These are phyloP conservation scores for Fusarium sp. DNA, from an alignment of 2,329 filamentous ascomycete genomes.

Conservation along the genomic window DNA sequence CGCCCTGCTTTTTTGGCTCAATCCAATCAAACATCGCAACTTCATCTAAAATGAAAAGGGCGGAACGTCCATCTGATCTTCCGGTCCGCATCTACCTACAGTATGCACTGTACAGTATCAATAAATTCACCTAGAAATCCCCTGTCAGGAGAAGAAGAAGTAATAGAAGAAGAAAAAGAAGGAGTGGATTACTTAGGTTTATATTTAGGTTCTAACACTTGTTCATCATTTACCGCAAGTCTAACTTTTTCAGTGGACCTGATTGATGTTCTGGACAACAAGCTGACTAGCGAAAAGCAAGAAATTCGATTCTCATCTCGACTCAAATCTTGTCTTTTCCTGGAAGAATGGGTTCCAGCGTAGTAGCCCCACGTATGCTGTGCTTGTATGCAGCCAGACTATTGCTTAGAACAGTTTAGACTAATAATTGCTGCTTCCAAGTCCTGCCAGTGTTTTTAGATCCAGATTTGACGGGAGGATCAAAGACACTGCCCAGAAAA, in stretches of 20 bases:
- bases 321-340: neutral
- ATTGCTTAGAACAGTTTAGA: constrained; percentile 27
- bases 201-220: constrained; percentile 31
- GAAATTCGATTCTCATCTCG: constrained; percentile 9
- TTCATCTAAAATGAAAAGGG: constrained; percentile 15
- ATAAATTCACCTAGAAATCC: constrained; percentile 8
- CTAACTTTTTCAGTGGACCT: neutral
- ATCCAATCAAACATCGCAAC: constrained; percentile 31
- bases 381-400: constrained; percentile 19
- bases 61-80: constrained; percentile 29
- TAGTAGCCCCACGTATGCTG: constrained; percentile 23
- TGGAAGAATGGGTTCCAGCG: neutral
- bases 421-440: constrained; percentile 2
- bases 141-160: constrained; percentile 16
- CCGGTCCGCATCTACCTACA: constrained; percentile 3
- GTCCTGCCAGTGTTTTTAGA: neutral
- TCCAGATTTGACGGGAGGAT: neutral
- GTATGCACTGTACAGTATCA: neutral
- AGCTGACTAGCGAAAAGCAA: neutral
- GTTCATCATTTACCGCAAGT: neutral
- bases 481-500: constrained; percentile 3
- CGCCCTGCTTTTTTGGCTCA: neutral
- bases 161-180: neutral
- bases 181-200: neutral
- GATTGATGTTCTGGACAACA: neutral